Conservation (phyloP, 371 early-diverging fungal species). For the Parasitella parasitica region DNA sequence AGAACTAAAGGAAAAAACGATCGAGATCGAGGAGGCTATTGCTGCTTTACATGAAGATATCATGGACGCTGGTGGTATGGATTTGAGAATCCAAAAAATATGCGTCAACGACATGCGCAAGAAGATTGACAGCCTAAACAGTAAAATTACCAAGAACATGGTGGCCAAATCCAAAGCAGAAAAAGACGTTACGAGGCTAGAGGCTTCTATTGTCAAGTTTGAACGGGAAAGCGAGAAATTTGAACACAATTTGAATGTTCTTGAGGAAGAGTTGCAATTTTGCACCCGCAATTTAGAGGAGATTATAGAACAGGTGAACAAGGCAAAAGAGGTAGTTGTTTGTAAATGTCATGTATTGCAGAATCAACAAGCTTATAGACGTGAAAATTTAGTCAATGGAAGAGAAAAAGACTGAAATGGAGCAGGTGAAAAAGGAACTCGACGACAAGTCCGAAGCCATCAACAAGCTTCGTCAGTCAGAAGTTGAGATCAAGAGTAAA, state of each 20-base stretch:
- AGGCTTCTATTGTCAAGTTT: constrained; percentile 61
- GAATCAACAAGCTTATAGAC: not conserved
- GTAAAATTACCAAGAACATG: constrained; percentile 63
- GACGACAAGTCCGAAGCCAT: constrained; percentile 65
- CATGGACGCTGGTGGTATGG: constrained; percentile 87
- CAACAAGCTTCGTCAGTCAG: constrained; percentile 65
- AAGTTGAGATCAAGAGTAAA: constrained; percentile 52
- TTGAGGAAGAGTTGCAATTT: constrained; percentile 58
- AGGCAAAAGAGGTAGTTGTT: constrained; percentile 26
- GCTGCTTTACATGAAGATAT: constrained; percentile 82
- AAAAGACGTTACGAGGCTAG: constrained; percentile 71
- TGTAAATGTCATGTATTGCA: not conserved
- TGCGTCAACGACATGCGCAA: constrained; percentile 83
- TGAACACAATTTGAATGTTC: constrained; percentile 54
- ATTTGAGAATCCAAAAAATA: constrained; percentile 81
- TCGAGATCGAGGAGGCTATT: constrained; percentile 65
- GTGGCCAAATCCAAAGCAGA: constrained; percentile 75
- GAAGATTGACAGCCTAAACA: constrained; percentile 65
- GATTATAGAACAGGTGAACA: constrained; percentile 51
- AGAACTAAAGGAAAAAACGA: constrained; percentile 37
- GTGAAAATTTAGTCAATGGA: constrained; percentile 54
- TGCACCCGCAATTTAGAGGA: constrained; percentile 48
- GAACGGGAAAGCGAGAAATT: constrained; percentile 69
- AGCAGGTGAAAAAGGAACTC: constrained; percentile 63
- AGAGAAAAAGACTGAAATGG: constrained; percentile 70